Evolutionary conservation across 305 asterid species (phyloP).

Genomic region (Fraxinus paxiana): DNA sequence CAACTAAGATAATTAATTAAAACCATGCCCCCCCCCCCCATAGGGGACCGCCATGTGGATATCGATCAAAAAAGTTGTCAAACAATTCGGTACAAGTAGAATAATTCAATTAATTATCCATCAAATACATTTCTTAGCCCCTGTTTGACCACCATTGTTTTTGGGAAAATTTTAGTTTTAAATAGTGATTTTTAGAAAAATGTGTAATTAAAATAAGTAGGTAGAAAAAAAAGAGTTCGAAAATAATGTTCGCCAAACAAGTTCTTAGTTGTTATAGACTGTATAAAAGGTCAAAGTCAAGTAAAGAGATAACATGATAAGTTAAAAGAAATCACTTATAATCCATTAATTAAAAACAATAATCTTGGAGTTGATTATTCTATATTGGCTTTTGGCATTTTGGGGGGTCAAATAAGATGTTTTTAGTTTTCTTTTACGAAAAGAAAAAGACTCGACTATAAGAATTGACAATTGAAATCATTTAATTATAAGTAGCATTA

Average conservation of each 20-base stretch:
- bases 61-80: too few relatives aligned
- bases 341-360: neutral
- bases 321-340: neutral
- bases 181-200: too few relatives aligned
- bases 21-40: too few relatives aligned
- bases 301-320: neutral
- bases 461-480: neutral
- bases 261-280: neutral
- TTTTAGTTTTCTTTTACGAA: neutral
- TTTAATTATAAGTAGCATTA: neutral
- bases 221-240: too few relatives aligned
- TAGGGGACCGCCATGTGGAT: too few relatives aligned
- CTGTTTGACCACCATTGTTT: too few relatives aligned
- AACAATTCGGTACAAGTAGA: too few relatives aligned
- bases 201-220: too few relatives aligned
- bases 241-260: too few relatives aligned
- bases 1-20: neutral
- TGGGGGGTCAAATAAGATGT: neutral
- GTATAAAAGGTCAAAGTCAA: neutral
- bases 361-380: neutral
- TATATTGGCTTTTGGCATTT: neutral
- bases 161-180: too few relatives aligned
- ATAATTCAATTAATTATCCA: too few relatives aligned
- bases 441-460: neutral
- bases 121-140: neutral